Percentiles rank a stretch among this genome's conserved stretches.
Conservation (phyloP, 495 filamentous ascomycete species). For the Aspergillus nidulans region DNA sequence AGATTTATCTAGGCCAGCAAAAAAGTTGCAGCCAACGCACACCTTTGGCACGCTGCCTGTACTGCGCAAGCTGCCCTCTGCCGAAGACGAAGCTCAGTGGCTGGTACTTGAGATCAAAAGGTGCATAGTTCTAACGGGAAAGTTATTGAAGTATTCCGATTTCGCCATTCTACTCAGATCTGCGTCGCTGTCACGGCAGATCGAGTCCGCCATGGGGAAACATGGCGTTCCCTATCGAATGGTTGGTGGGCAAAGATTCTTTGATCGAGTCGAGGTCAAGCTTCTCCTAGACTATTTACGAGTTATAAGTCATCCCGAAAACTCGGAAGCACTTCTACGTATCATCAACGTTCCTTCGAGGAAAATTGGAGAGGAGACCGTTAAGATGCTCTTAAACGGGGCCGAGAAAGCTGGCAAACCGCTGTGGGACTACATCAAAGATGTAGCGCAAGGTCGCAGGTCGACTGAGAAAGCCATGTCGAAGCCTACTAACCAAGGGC, state of each 20-base stretch:
- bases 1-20: slow-evolving; percentile 73
- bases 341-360: slow-evolving; percentile 83
- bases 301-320: slow-evolving; percentile 77
- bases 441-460: slow-evolving; percentile 65
- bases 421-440: slow-evolving; percentile 70
- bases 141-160: slow-evolving; percentile 68
- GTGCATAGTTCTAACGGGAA: slow-evolving; percentile 63
- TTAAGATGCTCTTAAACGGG: slow-evolving; percentile 70
- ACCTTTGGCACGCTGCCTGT: slow-evolving; percentile 77
- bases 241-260: slow-evolving; percentile 91
- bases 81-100: slow-evolving; percentile 78
- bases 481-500: slow-evolving; percentile 61
- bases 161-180: slow-evolving; percentile 84
- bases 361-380: slow-evolving; percentile 76
- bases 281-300: slow-evolving; percentile 83
- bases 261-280: slow-evolving; percentile 89
- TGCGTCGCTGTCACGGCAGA: slow-evolving; percentile 73
- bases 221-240: slow-evolving; percentile 88
- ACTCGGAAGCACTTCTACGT: slow-evolving; percentile 81
- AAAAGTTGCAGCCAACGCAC: slow-evolving; percentile 77
- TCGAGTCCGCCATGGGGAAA: slow-evolving; percentile 81
- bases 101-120: slow-evolving; percentile 82
- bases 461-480: slow-evolving; percentile 64
- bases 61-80: slow-evolving; percentile 69
- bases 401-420: slow-evolving; percentile 59